phyloP scores from a whole-genome alignment of 2,329 filamentous ascomycete genomes.

The Colletotrichum costaricense region DNA sequence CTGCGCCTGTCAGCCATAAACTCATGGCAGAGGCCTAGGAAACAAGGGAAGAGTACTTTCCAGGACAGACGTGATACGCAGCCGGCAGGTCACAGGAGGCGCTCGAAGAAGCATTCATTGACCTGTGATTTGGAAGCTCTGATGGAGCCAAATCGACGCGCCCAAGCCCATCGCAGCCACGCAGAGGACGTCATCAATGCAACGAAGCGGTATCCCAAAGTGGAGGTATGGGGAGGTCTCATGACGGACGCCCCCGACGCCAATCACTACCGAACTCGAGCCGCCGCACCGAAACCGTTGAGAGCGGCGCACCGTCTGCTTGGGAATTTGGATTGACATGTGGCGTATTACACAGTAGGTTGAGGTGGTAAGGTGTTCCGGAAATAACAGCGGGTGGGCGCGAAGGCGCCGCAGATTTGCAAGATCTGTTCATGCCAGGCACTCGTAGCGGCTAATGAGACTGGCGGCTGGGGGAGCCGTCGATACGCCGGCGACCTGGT shows the following conservation, averaged over 20 bases:
- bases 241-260: constrained; percentile 1
- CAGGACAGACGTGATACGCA: neutral
- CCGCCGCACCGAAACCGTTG: constrained; percentile 19
- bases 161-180: neutral
- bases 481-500: neutral
- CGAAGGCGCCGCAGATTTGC: neutral
- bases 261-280: constrained; percentile 4
- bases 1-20: neutral
- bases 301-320: neutral
- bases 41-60: neutral
- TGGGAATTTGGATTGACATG: neutral
- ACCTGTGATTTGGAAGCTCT: neutral
- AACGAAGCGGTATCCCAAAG: neutral
- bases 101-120: neutral
- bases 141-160: constrained; percentile 1
- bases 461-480: neutral
- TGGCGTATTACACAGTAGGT: constrained; percentile 5
- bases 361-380: neutral
- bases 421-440: neutral
- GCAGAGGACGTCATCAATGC: constrained; percentile 13
- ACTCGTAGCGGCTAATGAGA: constrained; percentile 4
- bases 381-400: constrained; percentile 22
- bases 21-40: neutral
- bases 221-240: neutral
- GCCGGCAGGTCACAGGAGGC: neutral